Percentiles rank a stretch among this genome's conserved stretches.
phyloP scores from a whole-genome alignment of 1,284 basidiomycete genomes.

The Cutaneotrichosporon sp. region DNA sequence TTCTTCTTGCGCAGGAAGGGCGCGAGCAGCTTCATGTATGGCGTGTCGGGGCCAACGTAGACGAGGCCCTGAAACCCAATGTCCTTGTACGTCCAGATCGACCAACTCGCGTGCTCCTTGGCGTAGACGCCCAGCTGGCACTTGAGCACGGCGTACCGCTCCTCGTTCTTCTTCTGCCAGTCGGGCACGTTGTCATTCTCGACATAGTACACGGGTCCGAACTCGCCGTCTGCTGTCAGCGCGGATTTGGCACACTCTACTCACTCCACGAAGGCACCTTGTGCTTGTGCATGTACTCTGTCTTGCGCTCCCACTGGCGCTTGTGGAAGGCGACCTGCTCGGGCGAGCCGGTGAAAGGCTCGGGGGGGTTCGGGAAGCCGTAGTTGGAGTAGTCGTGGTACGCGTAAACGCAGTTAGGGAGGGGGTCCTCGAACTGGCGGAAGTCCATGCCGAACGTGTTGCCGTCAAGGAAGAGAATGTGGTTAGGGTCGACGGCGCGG shows the following conservation, averaged over 20 bases:
- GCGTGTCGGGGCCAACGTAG: constrained; percentile 60
- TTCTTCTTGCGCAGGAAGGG: constrained; percentile 62
- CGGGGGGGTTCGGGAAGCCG: constrained; percentile 64
- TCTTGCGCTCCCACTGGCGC: constrained; percentile 57
- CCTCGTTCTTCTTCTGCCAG: constrained; percentile 60
- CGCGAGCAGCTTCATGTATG: constrained; percentile 61
- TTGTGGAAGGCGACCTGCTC: constrained; percentile 54
- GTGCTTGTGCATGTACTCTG: constrained; percentile 24
- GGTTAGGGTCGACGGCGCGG: constrained; percentile 59
- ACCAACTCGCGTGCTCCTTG: constrained; percentile 58
- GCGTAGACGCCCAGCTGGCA: constrained; percentile 71
- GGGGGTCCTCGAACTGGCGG: constrained; percentile 53
- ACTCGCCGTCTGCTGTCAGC: constrained; percentile 53
- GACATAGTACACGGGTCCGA: constrained; percentile 46
- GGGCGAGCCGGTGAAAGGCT: constrained; percentile 47
- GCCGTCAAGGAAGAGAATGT: constrained; percentile 51
- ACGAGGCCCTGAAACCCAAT: constrained; percentile 78
- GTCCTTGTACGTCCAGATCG: constrained; percentile 78
- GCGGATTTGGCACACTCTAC: neutral
- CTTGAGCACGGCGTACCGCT: constrained; percentile 61
- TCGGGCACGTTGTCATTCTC: constrained; percentile 30
- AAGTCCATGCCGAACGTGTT: constrained; percentile 74
- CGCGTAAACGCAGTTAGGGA: constrained; percentile 51
- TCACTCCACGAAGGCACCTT: constrained; percentile 22
- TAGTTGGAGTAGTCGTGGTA: constrained; percentile 64